These are phyloP conservation scores for Leishmania martiniquensis DNA, from an alignment of 208 protist genomes.

Conservation along the genomic window DNA sequence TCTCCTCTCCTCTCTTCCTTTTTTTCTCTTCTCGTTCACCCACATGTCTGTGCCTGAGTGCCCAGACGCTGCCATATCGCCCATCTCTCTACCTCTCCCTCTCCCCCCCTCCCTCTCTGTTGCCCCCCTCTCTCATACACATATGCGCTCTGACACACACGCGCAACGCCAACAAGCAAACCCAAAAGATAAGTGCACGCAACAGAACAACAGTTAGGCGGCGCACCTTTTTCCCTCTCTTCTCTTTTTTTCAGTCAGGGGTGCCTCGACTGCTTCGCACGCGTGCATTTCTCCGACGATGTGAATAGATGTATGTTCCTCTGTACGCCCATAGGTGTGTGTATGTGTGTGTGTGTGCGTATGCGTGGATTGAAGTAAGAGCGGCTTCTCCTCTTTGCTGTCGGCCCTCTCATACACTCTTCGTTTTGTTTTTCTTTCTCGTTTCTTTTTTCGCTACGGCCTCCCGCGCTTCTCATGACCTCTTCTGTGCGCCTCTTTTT, in stretches of 20 bases:
- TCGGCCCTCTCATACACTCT: not conserved
- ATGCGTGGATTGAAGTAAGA: not conserved
- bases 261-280: not conserved
- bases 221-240: not conserved
- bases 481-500: not conserved
- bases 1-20: not conserved
- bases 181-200: not conserved
- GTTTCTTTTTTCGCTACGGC: too few species aligned
- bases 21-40: too few species aligned
- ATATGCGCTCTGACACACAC: not conserved
- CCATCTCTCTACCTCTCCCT: not conserved
- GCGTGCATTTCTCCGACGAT: not conserved
- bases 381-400: not conserved
- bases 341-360: not conserved
- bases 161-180: not conserved
- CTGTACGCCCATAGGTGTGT: too few species aligned
- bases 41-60: too few species aligned
- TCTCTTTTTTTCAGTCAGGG: not conserved
- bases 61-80: conserved; percentile 2
- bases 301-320: conserved; percentile 1
- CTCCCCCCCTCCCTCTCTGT: not conserved
- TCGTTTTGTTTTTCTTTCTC: not conserved
- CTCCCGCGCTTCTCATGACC: too few species aligned
- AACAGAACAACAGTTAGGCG: not conserved
- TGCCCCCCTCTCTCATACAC: too few species aligned